These are phyloP conservation scores for Diospyros kaki DNA, from an alignment of 148 eudicot genomes.

Conservation along the genomic window DNA sequence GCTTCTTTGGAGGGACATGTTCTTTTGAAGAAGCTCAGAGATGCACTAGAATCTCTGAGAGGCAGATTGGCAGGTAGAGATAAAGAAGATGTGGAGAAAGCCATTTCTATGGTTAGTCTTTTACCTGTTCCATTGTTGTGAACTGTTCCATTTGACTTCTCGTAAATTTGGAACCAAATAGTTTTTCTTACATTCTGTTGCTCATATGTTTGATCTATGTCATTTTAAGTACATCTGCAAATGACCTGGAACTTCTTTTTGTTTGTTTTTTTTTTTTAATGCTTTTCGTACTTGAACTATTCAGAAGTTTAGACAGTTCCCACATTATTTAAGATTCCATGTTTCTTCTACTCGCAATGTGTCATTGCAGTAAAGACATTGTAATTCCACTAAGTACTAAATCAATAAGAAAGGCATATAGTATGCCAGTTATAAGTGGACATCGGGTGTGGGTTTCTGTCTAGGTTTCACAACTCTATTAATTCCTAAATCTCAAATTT, in stretches of 20 bases:
- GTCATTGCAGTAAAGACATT: too few relatives aligned
- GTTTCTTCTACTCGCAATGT: too few relatives aligned
- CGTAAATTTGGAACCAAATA: background rate
- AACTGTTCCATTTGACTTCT: background rate
- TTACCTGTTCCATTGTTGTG: background rate
- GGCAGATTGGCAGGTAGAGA: slow-evolving; percentile 75
- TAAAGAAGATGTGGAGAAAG: slow-evolving; percentile 93
- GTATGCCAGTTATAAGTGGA: background rate
- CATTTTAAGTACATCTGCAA: background rate
- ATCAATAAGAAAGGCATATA: too few relatives aligned
- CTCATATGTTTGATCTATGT: background rate
- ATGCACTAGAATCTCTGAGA: slow-evolving; percentile 79
- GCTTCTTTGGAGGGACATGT: slow-evolving; percentile 97
- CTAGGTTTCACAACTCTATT: background rate
- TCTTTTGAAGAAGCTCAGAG: slow-evolving; percentile 91
- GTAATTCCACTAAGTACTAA: too few relatives aligned
- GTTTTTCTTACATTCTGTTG: background rate
- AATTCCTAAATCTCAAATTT: background rate
- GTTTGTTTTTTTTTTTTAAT: background rate
- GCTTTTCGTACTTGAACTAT: background rate
- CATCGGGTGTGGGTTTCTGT: background rate
- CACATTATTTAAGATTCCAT: too few relatives aligned
- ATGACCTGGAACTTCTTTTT: background rate
- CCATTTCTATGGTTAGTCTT: slow-evolving; percentile 80
- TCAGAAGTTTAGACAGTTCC: background rate